These are phyloP conservation scores for Fusarium bactridioides DNA, from an alignment of 2,329 filamentous ascomycete genomes.

Conservation along the genomic window DNA sequence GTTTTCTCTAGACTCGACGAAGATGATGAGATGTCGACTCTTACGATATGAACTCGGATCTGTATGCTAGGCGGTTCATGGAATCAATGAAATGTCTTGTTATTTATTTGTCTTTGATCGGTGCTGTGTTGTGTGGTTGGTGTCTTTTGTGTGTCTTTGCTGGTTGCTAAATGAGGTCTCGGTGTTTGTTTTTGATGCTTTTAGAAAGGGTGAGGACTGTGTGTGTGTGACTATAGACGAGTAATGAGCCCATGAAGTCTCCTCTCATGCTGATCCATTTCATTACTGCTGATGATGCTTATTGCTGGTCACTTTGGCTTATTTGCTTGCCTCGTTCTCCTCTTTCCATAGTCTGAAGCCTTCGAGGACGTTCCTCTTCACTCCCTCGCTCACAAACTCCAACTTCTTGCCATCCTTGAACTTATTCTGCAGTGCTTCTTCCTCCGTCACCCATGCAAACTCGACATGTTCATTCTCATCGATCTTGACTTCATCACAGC, in stretches of 20 bases:
- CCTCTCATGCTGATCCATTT: neutral
- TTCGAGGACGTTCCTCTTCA: constrained; percentile 44
- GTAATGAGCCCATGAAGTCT: constrained; percentile 32
- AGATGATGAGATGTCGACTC: constrained; percentile 25
- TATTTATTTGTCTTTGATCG: constrained; percentile 15
- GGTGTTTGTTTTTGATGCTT: constrained; percentile 14
- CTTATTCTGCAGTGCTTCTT: constrained; percentile 42
- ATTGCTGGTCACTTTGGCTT: neutral
- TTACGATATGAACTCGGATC: constrained; percentile 17
- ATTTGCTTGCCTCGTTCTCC: neutral
- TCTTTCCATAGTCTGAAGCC: constrained; percentile 43
- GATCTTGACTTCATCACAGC: constrained; percentile 38
- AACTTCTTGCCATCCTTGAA: constrained; percentile 41
- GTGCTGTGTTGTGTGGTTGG: neutral
- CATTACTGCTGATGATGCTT: neutral
- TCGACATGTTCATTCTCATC: constrained; percentile 50
- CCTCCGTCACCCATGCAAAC: constrained; percentile 50
- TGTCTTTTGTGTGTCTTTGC: neutral
- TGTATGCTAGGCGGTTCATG: constrained; percentile 41
- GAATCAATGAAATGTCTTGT: constrained; percentile 42
- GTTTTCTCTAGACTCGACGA: constrained; percentile 19
- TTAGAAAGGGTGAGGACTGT: neutral
- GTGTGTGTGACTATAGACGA: constrained; percentile 31
- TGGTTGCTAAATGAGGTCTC: constrained; percentile 2
- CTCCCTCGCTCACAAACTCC: constrained; percentile 45